Percentiles rank a stretch among this genome's conserved stretches.
phyloP scores from a whole-genome alignment of 371 early-diverging fungal species.

The Entomophthora muscae region DNA sequence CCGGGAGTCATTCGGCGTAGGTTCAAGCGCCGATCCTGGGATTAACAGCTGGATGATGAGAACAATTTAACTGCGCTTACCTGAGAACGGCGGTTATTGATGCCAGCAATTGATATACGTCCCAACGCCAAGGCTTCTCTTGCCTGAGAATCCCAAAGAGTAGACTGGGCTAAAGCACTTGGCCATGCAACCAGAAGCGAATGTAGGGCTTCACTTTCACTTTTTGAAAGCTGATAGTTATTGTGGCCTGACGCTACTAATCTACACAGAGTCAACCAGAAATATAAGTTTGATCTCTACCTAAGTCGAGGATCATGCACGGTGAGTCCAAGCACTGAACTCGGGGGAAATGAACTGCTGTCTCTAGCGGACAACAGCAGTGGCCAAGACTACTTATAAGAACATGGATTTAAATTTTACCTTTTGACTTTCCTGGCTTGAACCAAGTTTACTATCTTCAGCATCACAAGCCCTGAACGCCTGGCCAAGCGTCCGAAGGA shows the following conservation, averaged over 20 bases:
- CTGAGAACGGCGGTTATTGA: not conserved
- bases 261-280: too few species aligned
- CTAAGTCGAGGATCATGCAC: constrained; percentile 1
- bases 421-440: not conserved
- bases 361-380: not conserved
- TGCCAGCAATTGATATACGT: not conserved
- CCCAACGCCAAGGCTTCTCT: not conserved
- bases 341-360: not conserved
- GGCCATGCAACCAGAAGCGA: not conserved
- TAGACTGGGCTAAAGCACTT: not conserved
- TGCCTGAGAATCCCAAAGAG: not conserved
- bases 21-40: not conserved
- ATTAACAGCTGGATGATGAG: not conserved
- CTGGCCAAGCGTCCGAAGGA: not conserved
- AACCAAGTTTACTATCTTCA: not conserved
- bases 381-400: not conserved
- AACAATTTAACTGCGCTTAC: not conserved
- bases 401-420: not conserved
- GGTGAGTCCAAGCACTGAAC: not conserved
- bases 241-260: not conserved
- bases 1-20: not conserved
- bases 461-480: not conserved
- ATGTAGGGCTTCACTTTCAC: not conserved
- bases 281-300: too few species aligned
- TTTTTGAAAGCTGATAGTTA: not conserved